A percentile compares a stretch with the other conserved stretches of the same genome.
Conservation (phyloP, 1,139 yeast genomes). For the Suhomyces taliae region DNA sequence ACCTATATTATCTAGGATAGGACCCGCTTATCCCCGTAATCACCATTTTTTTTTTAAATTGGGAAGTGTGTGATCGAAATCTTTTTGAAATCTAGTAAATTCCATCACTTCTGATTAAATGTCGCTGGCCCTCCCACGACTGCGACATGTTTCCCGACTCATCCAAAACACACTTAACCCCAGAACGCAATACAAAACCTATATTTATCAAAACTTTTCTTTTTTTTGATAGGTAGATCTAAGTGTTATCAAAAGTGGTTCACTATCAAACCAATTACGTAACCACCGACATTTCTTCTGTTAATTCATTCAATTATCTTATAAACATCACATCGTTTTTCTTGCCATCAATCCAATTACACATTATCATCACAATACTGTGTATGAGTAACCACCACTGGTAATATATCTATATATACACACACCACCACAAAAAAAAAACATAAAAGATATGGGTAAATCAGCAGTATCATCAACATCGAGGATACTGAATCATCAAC, state of each 20-base stretch:
- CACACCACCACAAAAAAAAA: too few relatives aligned
- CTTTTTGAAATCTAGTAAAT: not conserved
- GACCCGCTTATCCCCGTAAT: too few relatives aligned
- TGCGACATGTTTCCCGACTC: slow-evolving; percentile 7
- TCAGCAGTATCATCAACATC: slow-evolving; percentile 14
- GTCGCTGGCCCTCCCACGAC: not conserved
- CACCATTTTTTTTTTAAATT: too few relatives aligned
- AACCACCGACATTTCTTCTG: not conserved
- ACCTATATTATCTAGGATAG: too few relatives aligned
- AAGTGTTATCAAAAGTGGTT: not conserved
- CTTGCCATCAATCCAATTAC: too few relatives aligned
- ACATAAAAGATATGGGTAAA: slow-evolving; percentile 9
- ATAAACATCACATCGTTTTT: not conserved
- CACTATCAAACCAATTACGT: not conserved
- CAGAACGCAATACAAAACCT: slow-evolving; percentile 6
- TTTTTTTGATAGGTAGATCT: not conserved
- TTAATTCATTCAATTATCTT: too few relatives aligned
- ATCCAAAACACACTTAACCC: slow-evolving; percentile 7
- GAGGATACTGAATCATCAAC: slow-evolving; percentile 10
- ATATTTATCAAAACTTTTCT: slow-evolving; percentile 5
- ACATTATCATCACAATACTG: too few relatives aligned
- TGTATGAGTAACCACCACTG: too few relatives aligned
- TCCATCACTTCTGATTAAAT: not conserved
- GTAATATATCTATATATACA: too few relatives aligned
- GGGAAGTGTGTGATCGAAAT: not conserved